Conservation (phyloP, 306 rosid genomes). For the Rosa multiflora region DNA sequence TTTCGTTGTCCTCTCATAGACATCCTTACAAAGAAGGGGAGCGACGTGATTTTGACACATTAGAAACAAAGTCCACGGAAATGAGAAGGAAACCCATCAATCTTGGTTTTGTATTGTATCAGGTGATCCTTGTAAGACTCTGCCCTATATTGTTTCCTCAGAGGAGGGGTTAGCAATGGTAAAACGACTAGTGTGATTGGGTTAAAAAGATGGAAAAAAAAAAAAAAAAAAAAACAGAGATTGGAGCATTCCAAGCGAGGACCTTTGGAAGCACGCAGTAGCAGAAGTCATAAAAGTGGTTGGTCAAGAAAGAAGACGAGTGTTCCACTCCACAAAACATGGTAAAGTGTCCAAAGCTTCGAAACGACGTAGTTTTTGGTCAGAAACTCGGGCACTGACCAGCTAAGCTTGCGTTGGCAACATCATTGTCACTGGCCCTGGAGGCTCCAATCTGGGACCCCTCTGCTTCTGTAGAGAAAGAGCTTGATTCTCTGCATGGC, state of each 20-base stretch:
- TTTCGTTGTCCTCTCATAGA: not conserved
- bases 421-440: constrained; percentile 43
- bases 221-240: not conserved
- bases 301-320: not conserved
- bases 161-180: not conserved
- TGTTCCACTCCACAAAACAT: constrained; percentile 7
- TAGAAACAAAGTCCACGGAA: not conserved
- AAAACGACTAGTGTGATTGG: not conserved
- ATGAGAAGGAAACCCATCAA: not conserved
- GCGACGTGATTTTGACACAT: not conserved
- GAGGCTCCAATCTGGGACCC: constrained; percentile 15
- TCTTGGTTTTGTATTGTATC: not conserved
- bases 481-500: constrained; percentile 46
- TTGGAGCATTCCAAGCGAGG: not conserved
- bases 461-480: not conserved
- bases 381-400: constrained; percentile 25
- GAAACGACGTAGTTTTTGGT: constrained; percentile 26
- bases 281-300: not conserved
- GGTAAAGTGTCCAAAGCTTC: not conserved
- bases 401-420: constrained; percentile 62
- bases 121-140: not conserved
- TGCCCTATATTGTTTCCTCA: not conserved
- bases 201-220: not conserved
- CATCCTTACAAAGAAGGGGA: not conserved
- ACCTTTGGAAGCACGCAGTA: not conserved